Evolutionary conservation across 2,329 filamentous ascomycete genomes (phyloP).

Genomic region (Xylariaceae sp.): DNA sequence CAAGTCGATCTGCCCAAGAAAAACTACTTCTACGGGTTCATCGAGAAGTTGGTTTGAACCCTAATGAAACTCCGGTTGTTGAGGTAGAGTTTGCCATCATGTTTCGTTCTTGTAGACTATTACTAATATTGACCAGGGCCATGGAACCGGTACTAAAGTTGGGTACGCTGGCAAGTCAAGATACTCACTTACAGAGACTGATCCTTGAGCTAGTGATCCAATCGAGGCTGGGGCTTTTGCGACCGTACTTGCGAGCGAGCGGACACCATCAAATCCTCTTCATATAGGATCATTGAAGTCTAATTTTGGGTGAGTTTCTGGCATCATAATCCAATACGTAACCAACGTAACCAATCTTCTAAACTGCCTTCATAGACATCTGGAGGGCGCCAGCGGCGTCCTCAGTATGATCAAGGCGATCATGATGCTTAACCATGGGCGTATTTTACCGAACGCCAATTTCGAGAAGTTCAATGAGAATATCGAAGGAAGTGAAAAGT

Average conservation of each 20-base stretch:
- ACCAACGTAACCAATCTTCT: not conserved
- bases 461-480: slow-evolving; percentile 34
- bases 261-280: slow-evolving; percentile 32
- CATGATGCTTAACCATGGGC: slow-evolving; percentile 34
- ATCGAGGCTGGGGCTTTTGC: slow-evolving; percentile 34
- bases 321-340: no score
- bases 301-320: slow-evolving; percentile 25
- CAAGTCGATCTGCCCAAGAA: slow-evolving; percentile 16
- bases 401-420: slow-evolving; percentile 37
- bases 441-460: slow-evolving; percentile 35
- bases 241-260: slow-evolving; percentile 27
- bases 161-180: slow-evolving; percentile 1
- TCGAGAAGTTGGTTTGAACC: slow-evolving; percentile 3
- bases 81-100: slow-evolving; percentile 4
- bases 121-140: slow-evolving; percentile 13
- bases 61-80: slow-evolving; percentile 12
- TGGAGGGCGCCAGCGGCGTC: slow-evolving; percentile 37
- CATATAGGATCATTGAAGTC: slow-evolving; percentile 37
- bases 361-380: slow-evolving; percentile 21
- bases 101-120: not conserved
- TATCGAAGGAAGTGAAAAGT: slow-evolving; percentile 21
- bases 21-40: slow-evolving; percentile 21
- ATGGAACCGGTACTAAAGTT: slow-evolving; percentile 19
- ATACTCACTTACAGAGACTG: not conserved
- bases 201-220: slow-evolving; percentile 19